These are phyloP conservation scores for Maudiozyma pseudohumilis DNA, from an alignment of 805 yeast species.

Conservation along the genomic window DNA sequence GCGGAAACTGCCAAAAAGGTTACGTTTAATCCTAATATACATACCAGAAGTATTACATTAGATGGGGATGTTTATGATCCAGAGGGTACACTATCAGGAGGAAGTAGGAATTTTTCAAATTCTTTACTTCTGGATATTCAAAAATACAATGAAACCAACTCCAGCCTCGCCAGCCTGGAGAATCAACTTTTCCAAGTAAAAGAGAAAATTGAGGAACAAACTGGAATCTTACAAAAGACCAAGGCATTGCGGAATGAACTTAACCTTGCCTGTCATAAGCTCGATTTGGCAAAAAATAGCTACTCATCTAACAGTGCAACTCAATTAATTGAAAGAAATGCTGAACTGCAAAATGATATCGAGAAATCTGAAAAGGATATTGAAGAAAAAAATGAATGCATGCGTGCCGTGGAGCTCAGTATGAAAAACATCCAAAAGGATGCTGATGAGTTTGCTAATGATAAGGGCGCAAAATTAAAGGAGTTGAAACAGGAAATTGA, in stretches of 20 bases:
- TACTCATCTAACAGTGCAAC: constrained; percentile 48
- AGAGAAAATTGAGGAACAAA: constrained; percentile 34
- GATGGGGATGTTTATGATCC: constrained; percentile 96
- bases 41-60: constrained; percentile 74
- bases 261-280: constrained; percentile 48
- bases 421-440: constrained; percentile 54
- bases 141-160: constrained; percentile 41
- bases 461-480: constrained; percentile 72
- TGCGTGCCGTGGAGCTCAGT: constrained; percentile 32
- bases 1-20: constrained; percentile 80
- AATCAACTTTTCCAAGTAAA: constrained; percentile 34
- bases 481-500: constrained; percentile 48
- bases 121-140: constrained; percentile 58
- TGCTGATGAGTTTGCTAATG: constrained; percentile 66
- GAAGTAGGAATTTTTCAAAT: constrained; percentile 57
- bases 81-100: constrained; percentile 91
- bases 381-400: constrained; percentile 26
- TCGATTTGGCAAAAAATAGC: constrained; percentile 45
- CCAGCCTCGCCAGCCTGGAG: constrained; percentile 34
- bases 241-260: constrained; percentile 48
- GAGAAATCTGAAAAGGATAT: constrained; percentile 33
- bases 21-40: constrained; percentile 75
- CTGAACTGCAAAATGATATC: constrained; percentile 39
- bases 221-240: constrained; percentile 39
- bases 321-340: constrained; percentile 42